Evolutionary conservation across 768 basidiomycete species (phyloP).

Genomic region (Clitopilus hobsonii): DNA sequence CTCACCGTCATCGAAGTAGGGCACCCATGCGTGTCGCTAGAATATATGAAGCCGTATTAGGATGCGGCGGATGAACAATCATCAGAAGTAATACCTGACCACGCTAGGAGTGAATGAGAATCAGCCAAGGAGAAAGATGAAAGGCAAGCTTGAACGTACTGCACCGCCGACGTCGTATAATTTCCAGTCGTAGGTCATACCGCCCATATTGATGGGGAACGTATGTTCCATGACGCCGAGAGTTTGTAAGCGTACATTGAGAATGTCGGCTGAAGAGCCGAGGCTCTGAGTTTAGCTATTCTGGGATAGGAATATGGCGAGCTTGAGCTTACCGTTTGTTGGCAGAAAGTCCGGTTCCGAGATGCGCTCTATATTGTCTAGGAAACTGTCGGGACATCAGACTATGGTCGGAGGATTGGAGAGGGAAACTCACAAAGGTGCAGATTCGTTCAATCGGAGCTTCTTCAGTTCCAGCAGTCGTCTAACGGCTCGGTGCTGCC

Average conservation of each 20-base stretch:
- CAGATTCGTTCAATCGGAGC: slow-evolving; percentile 70
- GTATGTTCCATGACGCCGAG: slow-evolving; percentile 75
- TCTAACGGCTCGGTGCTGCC: slow-evolving; percentile 66
- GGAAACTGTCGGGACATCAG: slow-evolving; percentile 44
- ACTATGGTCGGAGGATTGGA: slow-evolving; percentile 6
- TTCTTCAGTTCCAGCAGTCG: slow-evolving; percentile 51
- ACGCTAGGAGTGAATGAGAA: slow-evolving; percentile 39
- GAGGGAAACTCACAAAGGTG: slow-evolving; percentile 54
- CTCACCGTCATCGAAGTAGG: slow-evolving; percentile 82
- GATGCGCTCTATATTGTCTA: slow-evolving; percentile 62
- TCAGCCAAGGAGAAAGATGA: too few relatives aligned
- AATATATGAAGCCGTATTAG: slow-evolving; percentile 6
- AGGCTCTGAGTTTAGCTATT: too few relatives aligned
- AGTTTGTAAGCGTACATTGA: slow-evolving; percentile 77
- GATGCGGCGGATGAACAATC: neutral
- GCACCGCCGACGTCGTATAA: slow-evolving; percentile 84
- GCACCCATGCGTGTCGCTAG: slow-evolving; percentile 77
- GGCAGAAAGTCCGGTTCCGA: slow-evolving; percentile 68
- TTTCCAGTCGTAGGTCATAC: slow-evolving; percentile 66
- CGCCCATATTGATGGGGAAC: slow-evolving; percentile 62
- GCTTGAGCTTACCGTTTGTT: slow-evolving; percentile 46
- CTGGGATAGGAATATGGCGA: too few relatives aligned
- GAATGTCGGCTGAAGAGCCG: slow-evolving; percentile 55
- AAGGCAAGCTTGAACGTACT: slow-evolving; percentile 53
- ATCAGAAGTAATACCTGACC: slow-evolving; percentile 45